Conservation (phyloP, 2,329 filamentous ascomycete species). For the Phialemoniopsis sp. region DNA sequence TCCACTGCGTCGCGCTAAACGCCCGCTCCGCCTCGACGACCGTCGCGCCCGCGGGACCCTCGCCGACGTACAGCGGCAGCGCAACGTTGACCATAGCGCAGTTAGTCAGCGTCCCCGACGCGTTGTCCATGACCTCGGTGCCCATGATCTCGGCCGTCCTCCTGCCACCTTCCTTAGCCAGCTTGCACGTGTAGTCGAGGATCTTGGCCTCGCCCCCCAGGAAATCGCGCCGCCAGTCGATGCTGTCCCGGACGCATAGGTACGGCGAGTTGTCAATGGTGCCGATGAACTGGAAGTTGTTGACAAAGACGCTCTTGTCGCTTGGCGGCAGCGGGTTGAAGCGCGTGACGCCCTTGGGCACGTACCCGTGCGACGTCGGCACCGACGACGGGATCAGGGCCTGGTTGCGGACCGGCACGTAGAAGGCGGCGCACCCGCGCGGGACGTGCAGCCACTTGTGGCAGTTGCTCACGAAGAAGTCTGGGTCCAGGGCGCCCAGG, state of each 20-base stretch:
- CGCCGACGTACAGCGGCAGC: constrained; percentile 55
- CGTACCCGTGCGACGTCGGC: constrained; percentile 78
- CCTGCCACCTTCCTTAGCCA: constrained; percentile 62
- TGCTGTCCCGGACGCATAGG: constrained; percentile 65
- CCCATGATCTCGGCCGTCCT: constrained; percentile 58
- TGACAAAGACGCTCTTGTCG: constrained; percentile 57
- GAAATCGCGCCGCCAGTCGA: constrained; percentile 64
- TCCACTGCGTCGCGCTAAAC: constrained; percentile 49
- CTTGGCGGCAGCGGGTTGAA: constrained; percentile 35
- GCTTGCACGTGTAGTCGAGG: constrained; percentile 52
- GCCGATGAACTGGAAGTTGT: constrained; percentile 71
- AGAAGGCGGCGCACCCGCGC: constrained; percentile 74
- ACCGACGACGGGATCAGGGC: constrained; percentile 67
- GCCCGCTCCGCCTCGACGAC: constrained; percentile 24
- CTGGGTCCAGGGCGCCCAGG: constrained; percentile 55
- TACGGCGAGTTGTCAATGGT: constrained; percentile 72
- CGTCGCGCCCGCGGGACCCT: constrained; percentile 4
- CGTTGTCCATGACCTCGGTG: constrained; percentile 70
- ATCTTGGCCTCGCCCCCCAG: constrained; percentile 74
- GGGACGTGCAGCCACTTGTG: constrained; percentile 90
- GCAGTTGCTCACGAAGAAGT: constrained; percentile 84
- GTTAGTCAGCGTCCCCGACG: constrained; percentile 52
- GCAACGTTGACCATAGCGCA: constrained; percentile 72
- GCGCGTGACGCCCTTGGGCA: constrained; percentile 33
- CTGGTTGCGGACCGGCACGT: constrained; percentile 76